These are phyloP conservation scores for Danielia oregonensis DNA, from an alignment of 805 yeast species.

Conservation along the genomic window DNA sequence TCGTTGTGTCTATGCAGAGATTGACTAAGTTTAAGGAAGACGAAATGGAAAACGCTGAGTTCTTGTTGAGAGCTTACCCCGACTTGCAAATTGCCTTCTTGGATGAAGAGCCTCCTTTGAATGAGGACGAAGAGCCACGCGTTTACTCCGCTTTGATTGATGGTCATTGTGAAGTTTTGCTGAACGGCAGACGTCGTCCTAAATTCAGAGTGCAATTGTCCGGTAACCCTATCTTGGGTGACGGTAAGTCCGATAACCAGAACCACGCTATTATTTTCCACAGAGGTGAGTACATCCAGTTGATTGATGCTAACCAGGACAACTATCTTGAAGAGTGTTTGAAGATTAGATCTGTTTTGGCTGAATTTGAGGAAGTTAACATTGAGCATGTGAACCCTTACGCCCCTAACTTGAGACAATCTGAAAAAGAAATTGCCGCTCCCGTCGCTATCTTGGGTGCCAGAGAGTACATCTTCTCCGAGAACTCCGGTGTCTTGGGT, in stretches of 20 bases:
- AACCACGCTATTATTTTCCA: slow-evolving; percentile 71
- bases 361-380: slow-evolving; percentile 66
- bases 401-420: slow-evolving; percentile 64
- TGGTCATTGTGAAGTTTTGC: slow-evolving; percentile 60
- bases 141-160: slow-evolving; percentile 69
- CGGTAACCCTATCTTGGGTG: slow-evolving; percentile 81
- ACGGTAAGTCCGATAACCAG: slow-evolving; percentile 83
- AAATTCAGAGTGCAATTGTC: slow-evolving; percentile 63
- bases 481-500: slow-evolving; percentile 76
- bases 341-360: slow-evolving; percentile 68
- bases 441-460: slow-evolving; percentile 86
- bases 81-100: slow-evolving; percentile 62
- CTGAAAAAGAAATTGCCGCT: slow-evolving; percentile 37
- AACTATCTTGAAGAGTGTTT: slow-evolving; percentile 79
- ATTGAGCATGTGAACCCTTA: slow-evolving; percentile 74
- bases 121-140: slow-evolving; percentile 44
- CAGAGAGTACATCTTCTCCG: slow-evolving; percentile 79
- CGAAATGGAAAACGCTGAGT: slow-evolving; percentile 56
- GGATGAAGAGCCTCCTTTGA: slow-evolving; percentile 54
- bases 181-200: slow-evolving; percentile 50
- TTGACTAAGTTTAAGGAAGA: slow-evolving; percentile 50
- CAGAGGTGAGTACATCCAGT: slow-evolving; percentile 77
- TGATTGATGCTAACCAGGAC: slow-evolving; percentile 83
- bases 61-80: slow-evolving; percentile 61
- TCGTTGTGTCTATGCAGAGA: slow-evolving; percentile 65